phyloP scores from a whole-genome alignment of 352 stramenopile genomes.

The Thalassiosira ordinaria region DNA sequence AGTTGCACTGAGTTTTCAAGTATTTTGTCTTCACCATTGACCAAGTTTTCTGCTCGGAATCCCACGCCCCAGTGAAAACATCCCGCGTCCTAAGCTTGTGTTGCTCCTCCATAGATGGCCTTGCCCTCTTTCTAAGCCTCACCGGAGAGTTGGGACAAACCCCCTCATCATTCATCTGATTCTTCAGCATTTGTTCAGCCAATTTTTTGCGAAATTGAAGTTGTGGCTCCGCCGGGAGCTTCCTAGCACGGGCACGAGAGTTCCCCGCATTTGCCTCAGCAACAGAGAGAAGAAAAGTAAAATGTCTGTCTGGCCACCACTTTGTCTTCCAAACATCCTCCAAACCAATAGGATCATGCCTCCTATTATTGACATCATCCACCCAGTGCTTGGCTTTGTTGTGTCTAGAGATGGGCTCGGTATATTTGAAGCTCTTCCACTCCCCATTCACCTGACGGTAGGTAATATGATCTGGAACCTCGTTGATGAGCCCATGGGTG shows the following conservation, averaged over 20 bases:
- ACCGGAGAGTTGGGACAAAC: neutral
- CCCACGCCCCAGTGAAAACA: constrained; percentile 1
- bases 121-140: neutral
- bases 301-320: constrained; percentile 8
- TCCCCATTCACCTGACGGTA: neutral
- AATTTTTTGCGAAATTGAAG: constrained; percentile 5
- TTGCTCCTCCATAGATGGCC: neutral
- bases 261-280: constrained; percentile 16
- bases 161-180: constrained; percentile 2
- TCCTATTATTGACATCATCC: constrained; percentile 11
- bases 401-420: constrained; percentile 12
- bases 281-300: constrained; percentile 17
- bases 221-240: neutral
- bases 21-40: neutral
- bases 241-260: neutral
- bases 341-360: constrained; percentile 16
- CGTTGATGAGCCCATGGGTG: neutral
- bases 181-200: constrained; percentile 12
- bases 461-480: neutral
- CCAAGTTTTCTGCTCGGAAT: neutral
- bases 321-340: constrained; percentile 5
- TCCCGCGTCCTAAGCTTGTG: neutral
- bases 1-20: neutral
- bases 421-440: constrained; percentile 30
- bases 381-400: constrained; percentile 19